Conservation (phyloP, 768 basidiomycete species). For the Suillus americanus region DNA sequence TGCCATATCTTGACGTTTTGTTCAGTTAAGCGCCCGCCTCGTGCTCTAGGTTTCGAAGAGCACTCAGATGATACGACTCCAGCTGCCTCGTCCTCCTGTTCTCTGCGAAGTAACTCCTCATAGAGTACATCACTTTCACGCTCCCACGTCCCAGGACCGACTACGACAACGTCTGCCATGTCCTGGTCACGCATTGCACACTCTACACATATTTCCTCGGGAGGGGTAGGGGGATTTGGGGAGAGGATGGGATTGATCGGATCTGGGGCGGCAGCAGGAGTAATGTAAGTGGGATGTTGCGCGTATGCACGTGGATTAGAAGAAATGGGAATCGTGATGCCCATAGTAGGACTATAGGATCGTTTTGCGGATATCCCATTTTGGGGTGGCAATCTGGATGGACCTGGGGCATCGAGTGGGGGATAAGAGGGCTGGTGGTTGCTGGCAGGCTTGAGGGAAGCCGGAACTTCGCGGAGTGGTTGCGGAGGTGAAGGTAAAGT, state of each 20-base stretch:
- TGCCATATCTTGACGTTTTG: slow-evolving; percentile 82
- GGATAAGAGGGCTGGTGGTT: slow-evolving; percentile 51
- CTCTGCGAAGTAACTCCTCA: slow-evolving; percentile 72
- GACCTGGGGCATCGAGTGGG: slow-evolving; percentile 31
- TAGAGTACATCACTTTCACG: slow-evolving; percentile 83
- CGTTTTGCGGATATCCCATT: slow-evolving; percentile 61
- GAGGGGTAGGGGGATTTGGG: slow-evolving; percentile 48
- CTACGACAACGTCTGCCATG: slow-evolving; percentile 93
- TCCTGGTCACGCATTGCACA: slow-evolving; percentile 99
- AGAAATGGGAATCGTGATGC: slow-evolving; percentile 59
- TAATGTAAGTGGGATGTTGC: slow-evolving; percentile 78
- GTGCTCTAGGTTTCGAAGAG: slow-evolving; percentile 58
- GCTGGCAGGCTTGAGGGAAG: slow-evolving; percentile 37
- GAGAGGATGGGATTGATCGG: slow-evolving; percentile 64
- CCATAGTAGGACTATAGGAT: slow-evolving; percentile 42
- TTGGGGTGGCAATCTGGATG: slow-evolving; percentile 42
- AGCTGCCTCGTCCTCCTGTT: slow-evolving; percentile 63
- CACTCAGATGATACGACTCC: slow-evolving; percentile 51
- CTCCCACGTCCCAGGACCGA: slow-evolving; percentile 86
- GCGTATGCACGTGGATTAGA: slow-evolving; percentile 65
- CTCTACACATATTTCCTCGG: slow-evolving; percentile 90
- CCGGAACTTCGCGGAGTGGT: slow-evolving; percentile 22
- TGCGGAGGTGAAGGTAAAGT: slow-evolving; percentile 23
- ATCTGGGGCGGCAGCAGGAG: slow-evolving; percentile 49
- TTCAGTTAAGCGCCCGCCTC: slow-evolving; percentile 70